phyloP scores from a whole-genome alignment of 2,329 filamentous ascomycete species.

The Amauroascus niger region DNA sequence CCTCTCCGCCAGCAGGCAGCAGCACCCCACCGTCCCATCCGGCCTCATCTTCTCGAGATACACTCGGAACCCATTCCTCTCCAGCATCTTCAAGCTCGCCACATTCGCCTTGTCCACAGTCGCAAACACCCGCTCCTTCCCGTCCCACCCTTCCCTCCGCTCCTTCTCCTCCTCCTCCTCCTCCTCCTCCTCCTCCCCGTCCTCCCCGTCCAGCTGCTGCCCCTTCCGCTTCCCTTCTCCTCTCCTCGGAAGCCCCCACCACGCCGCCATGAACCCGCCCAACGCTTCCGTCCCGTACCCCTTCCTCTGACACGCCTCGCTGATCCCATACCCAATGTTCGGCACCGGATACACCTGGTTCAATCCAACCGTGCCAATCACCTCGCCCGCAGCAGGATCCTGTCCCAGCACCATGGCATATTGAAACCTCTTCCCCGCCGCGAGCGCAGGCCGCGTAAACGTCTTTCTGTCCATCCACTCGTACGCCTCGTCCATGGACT shows the following conservation, averaged over 20 bases:
- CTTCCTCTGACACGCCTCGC: constrained; percentile 10
- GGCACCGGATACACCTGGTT: constrained; percentile 13
- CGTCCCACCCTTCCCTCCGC: constrained; percentile 2
- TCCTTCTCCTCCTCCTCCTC: background rate
- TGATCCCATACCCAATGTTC: constrained; percentile 15
- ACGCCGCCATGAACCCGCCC: constrained; percentile 9
- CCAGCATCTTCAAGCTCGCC: constrained; percentile 12
- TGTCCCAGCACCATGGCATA: constrained; percentile 10
- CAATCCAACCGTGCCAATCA: constrained; percentile 15
- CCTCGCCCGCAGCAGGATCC: constrained; percentile 3
- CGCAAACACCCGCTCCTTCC: constrained; percentile 9
- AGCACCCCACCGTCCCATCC: constrained; percentile 10
- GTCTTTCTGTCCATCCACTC: constrained; percentile 12
- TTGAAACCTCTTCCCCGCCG: constrained; percentile 9
- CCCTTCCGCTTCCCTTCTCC: background rate
- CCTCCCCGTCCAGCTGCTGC: background rate
- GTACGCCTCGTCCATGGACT: background rate
- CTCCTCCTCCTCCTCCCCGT: constrained; percentile 2
- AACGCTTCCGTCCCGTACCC: constrained; percentile 17
- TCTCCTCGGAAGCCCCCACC: constrained; percentile 14
- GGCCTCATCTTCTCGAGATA: constrained; percentile 9
- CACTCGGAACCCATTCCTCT: constrained; percentile 15
- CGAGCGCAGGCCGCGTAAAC: constrained; percentile 5
- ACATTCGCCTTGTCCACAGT: constrained; percentile 11
- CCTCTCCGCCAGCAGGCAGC: background rate